phyloP scores from a whole-genome alignment of 73 alveolate genomes.

The Effrenium voratum region DNA sequence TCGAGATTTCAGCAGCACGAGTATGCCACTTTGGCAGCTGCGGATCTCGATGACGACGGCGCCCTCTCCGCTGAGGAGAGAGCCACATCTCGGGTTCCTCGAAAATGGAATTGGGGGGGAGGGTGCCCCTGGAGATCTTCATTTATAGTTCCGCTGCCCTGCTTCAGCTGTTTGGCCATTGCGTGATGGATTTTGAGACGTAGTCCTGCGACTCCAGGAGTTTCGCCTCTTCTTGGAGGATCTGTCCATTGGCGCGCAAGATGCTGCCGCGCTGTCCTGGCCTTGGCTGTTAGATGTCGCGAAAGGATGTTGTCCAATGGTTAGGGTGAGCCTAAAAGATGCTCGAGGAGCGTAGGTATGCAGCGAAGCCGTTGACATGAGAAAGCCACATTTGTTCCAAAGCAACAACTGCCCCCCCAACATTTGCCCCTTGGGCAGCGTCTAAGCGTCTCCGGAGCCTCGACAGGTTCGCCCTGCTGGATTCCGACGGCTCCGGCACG shows the following conservation, averaged over 20 bases:
- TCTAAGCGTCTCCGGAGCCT: not conserved
- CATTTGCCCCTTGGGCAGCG: not conserved
- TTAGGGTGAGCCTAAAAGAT: not conserved
- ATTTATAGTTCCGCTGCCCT: not conserved
- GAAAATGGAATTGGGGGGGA: too few relatives aligned
- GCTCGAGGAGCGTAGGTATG: not conserved
- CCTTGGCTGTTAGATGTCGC: not conserved
- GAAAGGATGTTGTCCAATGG: not conserved
- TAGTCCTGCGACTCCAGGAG: not conserved
- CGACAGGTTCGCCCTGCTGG: constrained; percentile 39
- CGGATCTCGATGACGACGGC: constrained; percentile 33
- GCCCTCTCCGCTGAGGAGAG: constrained; percentile 22
- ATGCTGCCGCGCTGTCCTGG: not conserved
- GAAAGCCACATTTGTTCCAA: not conserved
- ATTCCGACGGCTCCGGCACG: constrained; percentile 24
- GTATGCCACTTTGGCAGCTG: constrained; percentile 49
- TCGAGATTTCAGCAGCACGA: constrained; percentile 55
- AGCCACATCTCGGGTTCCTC: not conserved
- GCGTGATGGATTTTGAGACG: not conserved
- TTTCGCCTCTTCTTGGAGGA: constrained; percentile 49
- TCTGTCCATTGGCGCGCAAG: constrained; percentile 43
- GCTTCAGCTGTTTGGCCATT: not conserved
- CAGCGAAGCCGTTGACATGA: not conserved
- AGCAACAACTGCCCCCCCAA: not conserved
- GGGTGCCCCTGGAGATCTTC: not conserved